Conservation (phyloP, 2,329 filamentous ascomycete species). For the Macrophomina phaseolina region DNA sequence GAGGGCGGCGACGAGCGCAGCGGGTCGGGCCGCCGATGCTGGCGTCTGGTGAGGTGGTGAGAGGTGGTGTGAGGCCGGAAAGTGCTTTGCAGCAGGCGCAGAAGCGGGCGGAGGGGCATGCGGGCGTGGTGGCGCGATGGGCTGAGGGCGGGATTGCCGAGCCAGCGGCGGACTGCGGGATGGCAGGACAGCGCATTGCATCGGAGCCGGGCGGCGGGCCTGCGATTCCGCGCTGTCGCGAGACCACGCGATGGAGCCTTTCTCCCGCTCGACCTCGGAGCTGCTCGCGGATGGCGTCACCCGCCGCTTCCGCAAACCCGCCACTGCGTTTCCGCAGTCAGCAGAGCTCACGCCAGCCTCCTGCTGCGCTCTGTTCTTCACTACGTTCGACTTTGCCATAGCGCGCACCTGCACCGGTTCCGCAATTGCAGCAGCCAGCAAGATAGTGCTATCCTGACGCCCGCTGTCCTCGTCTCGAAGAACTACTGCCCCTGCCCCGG, state of each 20-base stretch:
- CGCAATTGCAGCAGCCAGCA: neutral
- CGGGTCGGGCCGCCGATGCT: neutral
- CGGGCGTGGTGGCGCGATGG: conserved; percentile 17
- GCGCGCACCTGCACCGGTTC: neutral
- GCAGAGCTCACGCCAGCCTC: too few relatives aligned
- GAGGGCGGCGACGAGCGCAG: neutral
- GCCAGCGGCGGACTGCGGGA: conserved; percentile 3
- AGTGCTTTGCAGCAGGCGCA: neutral
- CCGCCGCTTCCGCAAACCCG: too few relatives aligned
- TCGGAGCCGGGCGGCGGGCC: neutral
- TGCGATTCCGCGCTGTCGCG: conserved; percentile 3
- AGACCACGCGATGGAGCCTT: neutral
- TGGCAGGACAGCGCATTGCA: neutral
- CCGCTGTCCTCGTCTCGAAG: too few relatives aligned
- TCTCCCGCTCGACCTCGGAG: neutral
- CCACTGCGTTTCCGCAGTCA: too few relatives aligned
- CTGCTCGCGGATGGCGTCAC: neutral
- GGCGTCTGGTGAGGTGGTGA: neutral
- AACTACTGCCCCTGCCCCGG: too few relatives aligned
- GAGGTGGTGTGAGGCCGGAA: conserved; percentile 22
- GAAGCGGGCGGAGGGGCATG: neutral
- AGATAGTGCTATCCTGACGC: too few relatives aligned
- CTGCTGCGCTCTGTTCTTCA: too few relatives aligned
- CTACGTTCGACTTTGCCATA: neutral
- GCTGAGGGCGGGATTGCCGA: conserved; percentile 3